Base-by-base conservation (phyloP, 441 rosid genomes). In the Eruca vesicaria region DNA sequence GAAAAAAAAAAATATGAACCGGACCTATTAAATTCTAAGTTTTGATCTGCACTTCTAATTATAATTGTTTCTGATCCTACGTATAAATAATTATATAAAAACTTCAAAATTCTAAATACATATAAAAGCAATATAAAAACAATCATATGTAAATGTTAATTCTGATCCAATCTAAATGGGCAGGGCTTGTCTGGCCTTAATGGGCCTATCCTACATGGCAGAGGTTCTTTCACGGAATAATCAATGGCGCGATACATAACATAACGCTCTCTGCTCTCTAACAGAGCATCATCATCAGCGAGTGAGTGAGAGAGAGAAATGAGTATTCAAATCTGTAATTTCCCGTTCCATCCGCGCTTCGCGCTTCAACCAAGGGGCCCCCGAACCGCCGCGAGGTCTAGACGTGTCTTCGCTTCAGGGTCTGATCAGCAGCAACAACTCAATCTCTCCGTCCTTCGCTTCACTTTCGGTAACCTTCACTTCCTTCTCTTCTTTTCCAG, bases 371-470 rank as follows among this genome's bases (percentile, higher is more conserved):
- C 72, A 82, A 71, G 70, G 81, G 61, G 83, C 85, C 55, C 85
- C 64, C 71, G 31, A 68, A 5, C 10, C 43, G 18, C 67, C 55
- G 7, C 33, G 26, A 86, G 73, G 70, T 63, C 79, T 35, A 20
- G 18, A 36, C 62, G 81, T 9, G 45, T 79, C 73, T 68, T 59
- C 10, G 83, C 86, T 19, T 63, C 63, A 38, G 32, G 63, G n/a
- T 53, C 69, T 11, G 77, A 67, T 20, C 58, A 53, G 58, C 58
- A 53, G 58, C 58, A 53, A 19, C 58, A 53, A 12, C 86, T 89
- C 72, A 89, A 86, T 60, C 91, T 94, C 71, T 90, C 96, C 6
- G 93, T 94, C 78, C 97, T 92, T 79, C 97, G 99, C 20, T 94
- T 94, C 84, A 89, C 97, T 61, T 76, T 94, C 11, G 97, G 97